phyloP scores from a whole-genome alignment of 495 filamentous ascomycete genomes.

The Talaromyces trachyspermus region DNA sequence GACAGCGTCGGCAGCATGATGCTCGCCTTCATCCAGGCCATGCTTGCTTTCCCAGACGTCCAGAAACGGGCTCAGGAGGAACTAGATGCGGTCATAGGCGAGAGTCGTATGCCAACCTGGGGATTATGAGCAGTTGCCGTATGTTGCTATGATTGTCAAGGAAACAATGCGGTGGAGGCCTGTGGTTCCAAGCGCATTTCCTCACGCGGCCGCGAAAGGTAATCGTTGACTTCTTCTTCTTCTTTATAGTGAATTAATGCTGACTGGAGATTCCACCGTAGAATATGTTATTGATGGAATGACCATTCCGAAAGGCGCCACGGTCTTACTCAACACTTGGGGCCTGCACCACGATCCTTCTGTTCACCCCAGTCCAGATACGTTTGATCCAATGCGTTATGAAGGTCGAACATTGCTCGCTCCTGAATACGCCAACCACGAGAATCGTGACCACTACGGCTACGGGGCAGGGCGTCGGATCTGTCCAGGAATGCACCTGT shows the following conservation, averaged over 20 bases:
- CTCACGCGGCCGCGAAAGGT: slow-evolving; percentile 33
- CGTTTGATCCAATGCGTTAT: slow-evolving; percentile 46
- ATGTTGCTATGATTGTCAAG: slow-evolving; percentile 32
- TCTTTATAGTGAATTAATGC: neutral
- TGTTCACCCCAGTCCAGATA: slow-evolving; percentile 40
- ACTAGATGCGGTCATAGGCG: slow-evolving; percentile 24
- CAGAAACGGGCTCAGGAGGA: slow-evolving; percentile 26
- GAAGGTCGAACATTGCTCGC: slow-evolving; percentile 2
- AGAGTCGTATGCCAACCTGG: slow-evolving; percentile 25
- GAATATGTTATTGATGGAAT: neutral
- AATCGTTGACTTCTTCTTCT: neutral
- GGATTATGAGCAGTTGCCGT: slow-evolving; percentile 31
- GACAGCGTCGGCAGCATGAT: slow-evolving; percentile 29
- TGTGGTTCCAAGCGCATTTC: slow-evolving; percentile 34
- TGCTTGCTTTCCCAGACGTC: slow-evolving; percentile 32
- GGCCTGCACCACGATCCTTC: slow-evolving; percentile 23
- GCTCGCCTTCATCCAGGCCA: slow-evolving; percentile 33
- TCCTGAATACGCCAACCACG: slow-evolving; percentile 15
- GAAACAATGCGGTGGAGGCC: slow-evolving; percentile 38
- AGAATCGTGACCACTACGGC: slow-evolving; percentile 27
- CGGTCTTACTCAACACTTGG: slow-evolving; percentile 29
- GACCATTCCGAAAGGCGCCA: slow-evolving; percentile 25
- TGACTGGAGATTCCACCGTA: slow-evolving; percentile 23
- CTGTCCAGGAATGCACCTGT: slow-evolving; percentile 25
- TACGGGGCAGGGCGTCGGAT: slow-evolving; percentile 25